Conservation (phyloP, 2,329 filamentous ascomycete genomes). For the Neofusicoccum ribis region DNA sequence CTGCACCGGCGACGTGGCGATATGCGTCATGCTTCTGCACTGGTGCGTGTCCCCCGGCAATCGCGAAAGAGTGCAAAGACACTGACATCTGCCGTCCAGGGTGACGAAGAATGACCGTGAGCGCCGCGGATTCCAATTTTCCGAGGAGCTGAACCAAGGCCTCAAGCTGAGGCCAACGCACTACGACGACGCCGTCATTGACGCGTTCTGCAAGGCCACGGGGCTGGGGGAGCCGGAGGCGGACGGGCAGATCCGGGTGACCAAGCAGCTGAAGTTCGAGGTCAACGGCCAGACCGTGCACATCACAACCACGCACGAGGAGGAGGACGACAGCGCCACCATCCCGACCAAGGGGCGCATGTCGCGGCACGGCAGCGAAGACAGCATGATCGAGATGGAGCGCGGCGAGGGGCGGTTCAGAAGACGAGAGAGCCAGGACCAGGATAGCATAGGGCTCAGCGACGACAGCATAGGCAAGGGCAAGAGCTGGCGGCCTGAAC, state of each 20-base stretch:
- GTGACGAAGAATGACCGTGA: conserved; percentile 14
- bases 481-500: background rate
- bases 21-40: conserved; percentile 62
- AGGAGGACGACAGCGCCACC: background rate
- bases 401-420: background rate
- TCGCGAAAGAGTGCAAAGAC: background rate
- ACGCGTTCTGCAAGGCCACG: background rate
- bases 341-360: background rate
- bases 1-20: conserved; percentile 64
- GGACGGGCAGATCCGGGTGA: background rate
- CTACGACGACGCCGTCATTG: conserved; percentile 6
- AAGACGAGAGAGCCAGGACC: background rate
- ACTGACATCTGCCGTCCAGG: background rate
- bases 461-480: background rate
- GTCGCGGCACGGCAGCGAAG: background rate
- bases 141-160: background rate
- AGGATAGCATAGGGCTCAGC: background rate
- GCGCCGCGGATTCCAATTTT: conserved; percentile 3
- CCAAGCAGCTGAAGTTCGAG: background rate
- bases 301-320: background rate
- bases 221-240: background rate
- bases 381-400: conserved; percentile 15
- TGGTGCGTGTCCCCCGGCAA: conserved; percentile 40
- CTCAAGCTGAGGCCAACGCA: background rate
- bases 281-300: conserved; percentile 13